These are phyloP conservation scores for Dioszegia hungarica DNA, from an alignment of 768 basidiomycete species.

Conservation along the genomic window DNA sequence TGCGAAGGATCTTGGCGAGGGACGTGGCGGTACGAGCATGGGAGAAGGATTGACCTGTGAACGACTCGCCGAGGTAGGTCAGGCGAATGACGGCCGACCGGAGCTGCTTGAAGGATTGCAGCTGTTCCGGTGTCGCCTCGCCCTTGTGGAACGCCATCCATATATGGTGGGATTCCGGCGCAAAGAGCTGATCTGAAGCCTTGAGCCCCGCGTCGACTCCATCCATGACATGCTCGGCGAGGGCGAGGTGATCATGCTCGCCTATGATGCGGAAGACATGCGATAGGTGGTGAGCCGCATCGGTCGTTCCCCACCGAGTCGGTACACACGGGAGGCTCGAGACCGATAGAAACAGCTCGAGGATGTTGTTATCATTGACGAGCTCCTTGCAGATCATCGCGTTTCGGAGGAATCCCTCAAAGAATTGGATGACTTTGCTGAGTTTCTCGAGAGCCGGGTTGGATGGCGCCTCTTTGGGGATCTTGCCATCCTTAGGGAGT, in stretches of 20 bases:
- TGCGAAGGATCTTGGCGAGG: slow-evolving; percentile 70
- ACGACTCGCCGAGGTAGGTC: slow-evolving; percentile 79
- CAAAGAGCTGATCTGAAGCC: not conserved
- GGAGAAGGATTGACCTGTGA: slow-evolving; percentile 72
- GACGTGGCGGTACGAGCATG: slow-evolving; percentile 72
- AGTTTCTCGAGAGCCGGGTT: slow-evolving; percentile 6
- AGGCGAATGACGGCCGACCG: slow-evolving; percentile 47
- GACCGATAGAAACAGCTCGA: slow-evolving; percentile 21
- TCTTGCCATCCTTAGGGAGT: not conserved
- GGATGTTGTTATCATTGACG: slow-evolving; percentile 51
- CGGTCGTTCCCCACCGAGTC: slow-evolving; percentile 77
- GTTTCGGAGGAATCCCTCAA: slow-evolving; percentile 90
- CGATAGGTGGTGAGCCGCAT: slow-evolving; percentile 55
- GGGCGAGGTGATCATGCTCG: slow-evolving; percentile 54
- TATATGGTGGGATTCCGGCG: not conserved
- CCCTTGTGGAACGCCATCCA: slow-evolving; percentile 45
- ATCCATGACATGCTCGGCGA: slow-evolving; percentile 6
- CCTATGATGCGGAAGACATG: slow-evolving; percentile 84
- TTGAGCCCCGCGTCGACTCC: not conserved
- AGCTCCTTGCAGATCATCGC: slow-evolving; percentile 74
- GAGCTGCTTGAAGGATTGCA: slow-evolving; percentile 59
- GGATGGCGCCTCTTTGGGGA: not conserved
- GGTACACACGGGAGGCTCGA: slow-evolving; percentile 74
- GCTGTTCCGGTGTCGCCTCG: slow-evolving; percentile 55
- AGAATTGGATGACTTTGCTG: slow-evolving; percentile 12